These are phyloP conservation scores for Talaromyces marneffei DNA, from an alignment of 2,329 filamentous ascomycete genomes.

Conservation along the genomic window DNA sequence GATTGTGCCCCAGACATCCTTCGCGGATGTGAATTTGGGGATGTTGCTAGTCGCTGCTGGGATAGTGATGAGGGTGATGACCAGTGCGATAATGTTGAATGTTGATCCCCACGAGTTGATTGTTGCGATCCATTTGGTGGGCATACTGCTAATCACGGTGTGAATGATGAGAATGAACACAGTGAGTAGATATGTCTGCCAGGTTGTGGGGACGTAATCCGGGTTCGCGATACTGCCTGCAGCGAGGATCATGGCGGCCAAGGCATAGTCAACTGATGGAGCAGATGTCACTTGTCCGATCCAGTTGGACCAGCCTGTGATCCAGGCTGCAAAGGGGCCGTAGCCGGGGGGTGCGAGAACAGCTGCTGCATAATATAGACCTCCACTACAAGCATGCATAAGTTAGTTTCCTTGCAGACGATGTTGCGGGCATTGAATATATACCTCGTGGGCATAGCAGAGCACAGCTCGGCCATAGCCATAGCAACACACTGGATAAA, in stretches of 20 bases:
- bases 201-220: constrained; percentile 57
- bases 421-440: no score
- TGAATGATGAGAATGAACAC: constrained; percentile 63
- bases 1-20: constrained; percentile 60
- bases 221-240: constrained; percentile 64
- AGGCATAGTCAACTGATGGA: constrained; percentile 61
- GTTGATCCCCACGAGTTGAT: constrained; percentile 66
- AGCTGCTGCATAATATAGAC: constrained; percentile 67
- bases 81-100: constrained; percentile 63
- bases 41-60: constrained; percentile 54
- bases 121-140: constrained; percentile 63
- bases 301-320: constrained; percentile 68
- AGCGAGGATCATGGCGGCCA: constrained; percentile 65
- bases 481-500: constrained; percentile 67
- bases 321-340: constrained; percentile 62
- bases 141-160: constrained; percentile 61
- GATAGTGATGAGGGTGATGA: constrained; percentile 64
- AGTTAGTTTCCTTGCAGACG: no score
- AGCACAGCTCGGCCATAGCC: constrained; percentile 66
- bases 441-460: constrained; percentile 63
- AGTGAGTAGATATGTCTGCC: constrained; percentile 64
- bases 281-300: constrained; percentile 61
- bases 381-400: constrained; percentile 45
- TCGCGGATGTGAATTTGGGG: constrained; percentile 54
- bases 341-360: constrained; percentile 62